A percentile compares a stretch with the other conserved stretches of the same genome.
Evolutionary conservation across 805 yeast species (phyloP).

Genomic region (Allodekkera sacchari): DNA sequence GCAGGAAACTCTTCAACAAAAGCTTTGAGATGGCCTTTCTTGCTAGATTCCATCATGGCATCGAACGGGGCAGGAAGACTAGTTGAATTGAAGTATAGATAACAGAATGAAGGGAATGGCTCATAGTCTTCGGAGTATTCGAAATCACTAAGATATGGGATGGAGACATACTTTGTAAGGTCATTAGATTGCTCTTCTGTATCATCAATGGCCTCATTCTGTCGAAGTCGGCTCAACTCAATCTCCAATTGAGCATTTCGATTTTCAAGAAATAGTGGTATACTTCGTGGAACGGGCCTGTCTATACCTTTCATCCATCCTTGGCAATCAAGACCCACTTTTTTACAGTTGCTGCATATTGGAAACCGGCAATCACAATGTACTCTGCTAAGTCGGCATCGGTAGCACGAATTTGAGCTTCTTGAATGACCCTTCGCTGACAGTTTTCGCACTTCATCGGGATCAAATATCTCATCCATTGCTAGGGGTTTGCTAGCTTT

Average conservation of each 20-base stretch:
- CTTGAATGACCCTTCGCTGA: conserved; percentile 4
- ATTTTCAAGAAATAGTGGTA: conserved; percentile 4
- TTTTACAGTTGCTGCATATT: conserved; percentile 5
- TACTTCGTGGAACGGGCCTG: conserved; percentile 6
- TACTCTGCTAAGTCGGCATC: conserved; percentile 7
- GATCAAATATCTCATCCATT: too few relatives aligned
- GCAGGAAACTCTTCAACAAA: conserved; percentile 8
- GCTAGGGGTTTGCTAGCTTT: too few relatives aligned
- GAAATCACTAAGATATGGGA: conserved; percentile 4
- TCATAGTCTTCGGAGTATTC: conserved; percentile 4
- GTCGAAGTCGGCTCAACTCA: conserved; percentile 4
- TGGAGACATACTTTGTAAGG: conserved; percentile 6
- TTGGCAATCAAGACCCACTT: conserved; percentile 3
- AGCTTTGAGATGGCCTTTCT: conserved; percentile 5
- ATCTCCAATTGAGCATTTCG: conserved; percentile 8
- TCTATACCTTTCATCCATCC: conserved; percentile 8
- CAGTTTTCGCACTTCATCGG: too few relatives aligned
- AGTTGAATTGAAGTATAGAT: conserved; percentile 7
- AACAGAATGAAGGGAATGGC: conserved; percentile 2
- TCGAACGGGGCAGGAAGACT: conserved; percentile 9
- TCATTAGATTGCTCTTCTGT: conserved; percentile 6
- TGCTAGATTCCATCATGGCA: conserved; percentile 2
- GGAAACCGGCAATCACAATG: conserved; percentile 7
- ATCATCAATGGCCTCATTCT: conserved; percentile 3
- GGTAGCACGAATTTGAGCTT: conserved; percentile 6